Conservation (phyloP, 306 rosid species). For the Fragaria iinumae region DNA sequence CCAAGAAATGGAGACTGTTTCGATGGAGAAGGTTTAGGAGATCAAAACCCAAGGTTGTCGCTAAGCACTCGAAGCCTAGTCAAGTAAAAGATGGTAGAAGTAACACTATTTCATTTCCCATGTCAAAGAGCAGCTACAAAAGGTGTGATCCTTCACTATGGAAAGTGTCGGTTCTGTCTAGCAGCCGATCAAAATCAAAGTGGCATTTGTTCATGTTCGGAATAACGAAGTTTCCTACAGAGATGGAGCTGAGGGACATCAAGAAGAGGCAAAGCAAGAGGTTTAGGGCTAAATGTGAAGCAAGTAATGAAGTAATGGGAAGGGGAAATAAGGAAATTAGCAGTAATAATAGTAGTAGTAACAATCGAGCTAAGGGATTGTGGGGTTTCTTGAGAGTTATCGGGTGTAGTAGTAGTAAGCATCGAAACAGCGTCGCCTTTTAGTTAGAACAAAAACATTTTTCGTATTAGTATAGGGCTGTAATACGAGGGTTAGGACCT, state of each 20-base stretch:
- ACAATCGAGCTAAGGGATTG: slow-evolving; percentile 26
- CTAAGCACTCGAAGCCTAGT: not conserved
- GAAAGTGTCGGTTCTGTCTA: slow-evolving; percentile 43
- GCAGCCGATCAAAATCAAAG: slow-evolving; percentile 43
- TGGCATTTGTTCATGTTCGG: slow-evolving; percentile 70
- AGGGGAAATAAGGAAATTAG: not conserved
- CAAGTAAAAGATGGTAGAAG: not conserved
- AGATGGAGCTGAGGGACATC: slow-evolving; percentile 66
- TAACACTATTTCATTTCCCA: not conserved
- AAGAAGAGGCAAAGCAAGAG: slow-evolving; percentile 51
- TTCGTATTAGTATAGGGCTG: not conserved
- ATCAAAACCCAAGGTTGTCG: not conserved
- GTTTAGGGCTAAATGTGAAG: slow-evolving; percentile 28
- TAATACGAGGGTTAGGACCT: not conserved
- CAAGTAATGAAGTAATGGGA: not conserved
- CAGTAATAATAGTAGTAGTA: not conserved
- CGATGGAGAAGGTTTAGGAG: slow-evolving; percentile 5
- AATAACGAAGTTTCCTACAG: slow-evolving; percentile 37
- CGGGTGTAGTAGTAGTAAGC: slow-evolving; percentile 29
- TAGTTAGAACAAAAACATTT: not conserved
- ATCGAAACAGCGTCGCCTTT: slow-evolving; percentile 28
- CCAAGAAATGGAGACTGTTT: slow-evolving; percentile 13
- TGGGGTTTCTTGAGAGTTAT: slow-evolving; percentile 42
- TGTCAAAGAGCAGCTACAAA: not conserved
- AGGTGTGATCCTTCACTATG: slow-evolving; percentile 16